A percentile compares a stretch with the other conserved stretches of the same genome.
phyloP scores from a whole-genome alignment of 176 grass and related monocot species.

The Eleusine indica region DNA sequence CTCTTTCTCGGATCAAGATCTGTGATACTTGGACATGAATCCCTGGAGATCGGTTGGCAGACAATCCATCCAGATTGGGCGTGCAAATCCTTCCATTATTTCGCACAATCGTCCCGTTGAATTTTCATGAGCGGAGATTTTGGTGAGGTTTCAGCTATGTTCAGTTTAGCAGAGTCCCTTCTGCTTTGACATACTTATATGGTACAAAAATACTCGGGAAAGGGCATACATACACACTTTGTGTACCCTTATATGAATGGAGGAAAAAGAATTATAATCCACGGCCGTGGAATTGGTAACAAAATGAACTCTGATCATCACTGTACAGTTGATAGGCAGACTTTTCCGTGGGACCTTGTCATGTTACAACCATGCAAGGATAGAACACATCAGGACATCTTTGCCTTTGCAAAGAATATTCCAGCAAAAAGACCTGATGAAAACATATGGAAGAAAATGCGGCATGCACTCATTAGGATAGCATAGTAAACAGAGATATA shows the following conservation, averaged over 20 bases:
- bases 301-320: slow-evolving; percentile 37
- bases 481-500: neutral
- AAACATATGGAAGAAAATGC: neutral
- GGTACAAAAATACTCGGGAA: slow-evolving; percentile 46
- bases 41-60: neutral
- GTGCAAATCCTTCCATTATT: slow-evolving; percentile 18
- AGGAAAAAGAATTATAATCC: slow-evolving; percentile 31
- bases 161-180: neutral
- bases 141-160: neutral
- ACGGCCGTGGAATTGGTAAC: neutral
- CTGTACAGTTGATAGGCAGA: slow-evolving; percentile 50
- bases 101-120: slow-evolving; percentile 12
- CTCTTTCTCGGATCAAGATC: neutral
- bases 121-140: slow-evolving; percentile 28
- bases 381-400: slow-evolving; percentile 58
- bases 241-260: slow-evolving; percentile 19
- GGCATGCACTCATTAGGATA: neutral
- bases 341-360: neutral
- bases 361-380: slow-evolving; percentile 11
- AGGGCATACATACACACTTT: neutral
- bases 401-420: slow-evolving; percentile 92
- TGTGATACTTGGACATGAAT: neutral
- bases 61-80: neutral
- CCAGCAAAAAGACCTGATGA: slow-evolving; percentile 93
- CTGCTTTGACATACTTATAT: slow-evolving; percentile 30